A percentile compares a stretch with the other conserved stretches of the same genome.
Conservation (phyloP, 257 asterid species). For the Nicotiana noctiflora region DNA sequence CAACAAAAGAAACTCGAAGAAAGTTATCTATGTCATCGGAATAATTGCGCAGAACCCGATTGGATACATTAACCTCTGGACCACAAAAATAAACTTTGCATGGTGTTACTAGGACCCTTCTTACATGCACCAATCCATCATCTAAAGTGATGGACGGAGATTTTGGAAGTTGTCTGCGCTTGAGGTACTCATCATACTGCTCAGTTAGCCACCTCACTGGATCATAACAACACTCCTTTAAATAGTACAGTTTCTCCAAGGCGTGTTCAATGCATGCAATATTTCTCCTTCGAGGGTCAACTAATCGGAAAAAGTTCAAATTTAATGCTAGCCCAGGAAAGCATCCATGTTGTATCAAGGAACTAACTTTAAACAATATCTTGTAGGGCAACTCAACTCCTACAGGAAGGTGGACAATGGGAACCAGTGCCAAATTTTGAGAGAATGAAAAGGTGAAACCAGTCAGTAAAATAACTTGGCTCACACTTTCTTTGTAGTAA, state of each 20-base stretch:
- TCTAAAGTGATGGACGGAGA: constrained; percentile 55
- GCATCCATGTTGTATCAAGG: constrained; percentile 76
- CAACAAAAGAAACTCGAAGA: constrained; percentile 83
- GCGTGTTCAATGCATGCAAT: constrained; percentile 53
- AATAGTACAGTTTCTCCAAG: constrained; percentile 45
- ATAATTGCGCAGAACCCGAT: constrained; percentile 71
- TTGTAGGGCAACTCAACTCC: constrained; percentile 43
- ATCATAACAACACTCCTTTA: constrained; percentile 81
- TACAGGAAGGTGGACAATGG: constrained; percentile 51
- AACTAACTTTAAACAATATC: constrained; percentile 53
- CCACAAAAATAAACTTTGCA: constrained; percentile 70
- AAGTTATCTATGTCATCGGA: constrained; percentile 48
- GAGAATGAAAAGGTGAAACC: constrained; percentile 37
- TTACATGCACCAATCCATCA: constrained; percentile 69
- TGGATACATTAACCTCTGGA: constrained; percentile 75
- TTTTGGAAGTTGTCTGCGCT: constrained; percentile 36
- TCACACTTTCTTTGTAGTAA: constrained; percentile 43
- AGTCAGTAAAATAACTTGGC: constrained; percentile 25
- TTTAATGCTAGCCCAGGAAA: constrained; percentile 67
- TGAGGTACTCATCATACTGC: constrained; percentile 42
- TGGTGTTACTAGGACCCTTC: constrained; percentile 86
- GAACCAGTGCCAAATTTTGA: constrained; percentile 42
- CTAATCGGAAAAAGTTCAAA: constrained; percentile 35
- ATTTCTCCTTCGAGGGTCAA: constrained; percentile 36
- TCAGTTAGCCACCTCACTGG: constrained; percentile 57